Evolutionary conservation across 805 yeast genomes (phyloP).

Genomic region (Spathaspora hagerdaliae): DNA sequence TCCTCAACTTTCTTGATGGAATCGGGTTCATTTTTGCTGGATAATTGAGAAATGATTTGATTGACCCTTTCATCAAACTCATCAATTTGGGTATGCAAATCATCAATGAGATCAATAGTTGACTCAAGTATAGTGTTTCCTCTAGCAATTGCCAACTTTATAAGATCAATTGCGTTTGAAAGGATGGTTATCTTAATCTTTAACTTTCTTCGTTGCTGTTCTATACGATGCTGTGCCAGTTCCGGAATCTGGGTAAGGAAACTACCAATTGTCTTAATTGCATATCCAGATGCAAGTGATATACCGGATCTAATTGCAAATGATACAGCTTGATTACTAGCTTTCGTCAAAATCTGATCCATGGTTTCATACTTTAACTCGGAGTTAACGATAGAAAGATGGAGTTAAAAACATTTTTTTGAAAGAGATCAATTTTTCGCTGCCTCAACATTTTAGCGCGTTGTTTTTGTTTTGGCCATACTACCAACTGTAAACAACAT

Average conservation of each 20-base stretch:
- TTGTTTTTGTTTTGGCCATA: background rate
- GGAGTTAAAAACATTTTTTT: too few species aligned
- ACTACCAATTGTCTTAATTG: conserved; percentile 57
- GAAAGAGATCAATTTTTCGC: too few species aligned
- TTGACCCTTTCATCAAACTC: conserved; percentile 50
- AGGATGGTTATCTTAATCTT: conserved; percentile 58
- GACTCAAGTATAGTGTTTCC: conserved; percentile 57
- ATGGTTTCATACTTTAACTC: conserved; percentile 12
- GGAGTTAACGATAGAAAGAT: too few species aligned
- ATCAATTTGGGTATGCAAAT: conserved; percentile 54
- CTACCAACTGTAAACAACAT: too few species aligned
- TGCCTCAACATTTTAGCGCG: too few species aligned
- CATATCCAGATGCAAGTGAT: conserved; percentile 69
- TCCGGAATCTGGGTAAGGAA: conserved; percentile 54
- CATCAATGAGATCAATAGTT: conserved; percentile 50
- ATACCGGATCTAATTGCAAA: conserved; percentile 77
- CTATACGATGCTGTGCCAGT: conserved; percentile 45
- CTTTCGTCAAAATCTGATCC: conserved; percentile 47
- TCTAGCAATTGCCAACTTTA: conserved; percentile 57
- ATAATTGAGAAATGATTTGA: conserved; percentile 27
- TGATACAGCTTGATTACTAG: conserved; percentile 75
- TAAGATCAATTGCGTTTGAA: conserved; percentile 63
- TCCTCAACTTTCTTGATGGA: conserved; percentile 45
- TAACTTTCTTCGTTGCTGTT: conserved; percentile 39
- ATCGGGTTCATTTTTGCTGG: conserved; percentile 26